Conservation (phyloP, 148 eudicot species). For the Camellia lanceoleosa region DNA sequence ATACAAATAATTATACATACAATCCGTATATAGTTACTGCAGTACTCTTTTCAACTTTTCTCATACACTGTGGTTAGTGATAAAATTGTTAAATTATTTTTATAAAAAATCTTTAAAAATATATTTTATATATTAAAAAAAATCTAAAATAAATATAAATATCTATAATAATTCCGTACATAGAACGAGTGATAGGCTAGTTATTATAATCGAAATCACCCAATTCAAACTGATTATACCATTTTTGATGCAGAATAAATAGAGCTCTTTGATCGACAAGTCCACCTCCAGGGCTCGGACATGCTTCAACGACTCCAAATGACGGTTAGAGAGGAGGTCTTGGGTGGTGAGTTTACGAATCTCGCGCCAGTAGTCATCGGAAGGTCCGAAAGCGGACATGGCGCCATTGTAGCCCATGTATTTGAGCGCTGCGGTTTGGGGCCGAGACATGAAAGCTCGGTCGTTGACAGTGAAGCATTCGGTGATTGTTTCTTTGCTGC, state of each 20-base stretch:
- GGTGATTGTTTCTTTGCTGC: not conserved
- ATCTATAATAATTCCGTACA: no score
- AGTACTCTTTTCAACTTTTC: no score
- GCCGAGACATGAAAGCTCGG: not conserved
- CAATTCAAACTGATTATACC: no score
- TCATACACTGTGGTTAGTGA: no score
- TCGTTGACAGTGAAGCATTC: slow-evolving; percentile 11
- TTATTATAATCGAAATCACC: no score
- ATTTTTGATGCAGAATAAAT: not conserved
- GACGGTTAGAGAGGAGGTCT: not conserved
- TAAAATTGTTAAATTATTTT: no score
- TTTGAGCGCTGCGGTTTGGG: not conserved
- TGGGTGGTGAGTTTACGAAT: not conserved
- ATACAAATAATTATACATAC: no score
- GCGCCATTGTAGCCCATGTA: not conserved
- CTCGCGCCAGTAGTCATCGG: not conserved
- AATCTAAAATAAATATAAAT: no score
- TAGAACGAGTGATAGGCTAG: no score
- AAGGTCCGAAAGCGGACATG: not conserved
- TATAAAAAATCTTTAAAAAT: no score
- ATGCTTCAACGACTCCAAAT: not conserved
- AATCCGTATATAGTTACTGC: no score
- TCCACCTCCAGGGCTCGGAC: not conserved
- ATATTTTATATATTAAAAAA: no score
- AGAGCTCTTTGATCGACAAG: not conserved